Evolutionary conservation across 2,329 filamentous ascomycete species (phyloP).

Genomic region (Rutstroemia sp.): DNA sequence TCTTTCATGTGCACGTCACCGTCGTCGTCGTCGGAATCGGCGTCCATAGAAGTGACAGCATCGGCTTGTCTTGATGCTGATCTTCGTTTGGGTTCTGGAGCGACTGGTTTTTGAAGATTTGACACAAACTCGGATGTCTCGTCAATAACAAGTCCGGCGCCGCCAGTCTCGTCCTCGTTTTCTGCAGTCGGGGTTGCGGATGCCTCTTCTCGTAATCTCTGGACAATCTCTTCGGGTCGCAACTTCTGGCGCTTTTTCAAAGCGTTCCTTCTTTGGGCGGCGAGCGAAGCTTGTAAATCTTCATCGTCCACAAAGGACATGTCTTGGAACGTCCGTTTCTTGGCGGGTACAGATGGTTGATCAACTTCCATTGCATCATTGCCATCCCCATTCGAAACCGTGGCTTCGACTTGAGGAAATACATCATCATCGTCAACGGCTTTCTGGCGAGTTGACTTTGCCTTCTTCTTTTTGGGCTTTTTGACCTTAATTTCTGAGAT

Average conservation of each 20-base stretch:
- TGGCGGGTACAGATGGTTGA: conserved; percentile 38
- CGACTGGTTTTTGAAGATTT: conserved; percentile 63
- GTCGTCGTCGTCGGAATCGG: conserved; percentile 32
- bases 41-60: conserved; percentile 38
- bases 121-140: conserved; percentile 94
- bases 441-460: conserved; percentile 66
- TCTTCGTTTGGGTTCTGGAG: conserved; percentile 41
- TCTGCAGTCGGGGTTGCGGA: conserved; percentile 44
- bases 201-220: conserved; percentile 62
- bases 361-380: conserved; percentile 71
- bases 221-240: conserved; percentile 79
- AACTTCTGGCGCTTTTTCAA: conserved; percentile 88
- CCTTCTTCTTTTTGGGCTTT: conserved; percentile 89
- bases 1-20: conserved; percentile 36
- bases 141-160: conserved; percentile 75
- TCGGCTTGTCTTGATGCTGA: conserved; percentile 32
- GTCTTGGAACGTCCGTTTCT: conserved; percentile 59
- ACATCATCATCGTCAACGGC: conserved; percentile 55
- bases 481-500: conserved; percentile 83
- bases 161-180: conserved; percentile 47
- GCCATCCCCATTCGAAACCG: conserved; percentile 26
- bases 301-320: conserved; percentile 81
- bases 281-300: conserved; percentile 78
- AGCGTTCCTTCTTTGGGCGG: conserved; percentile 72
- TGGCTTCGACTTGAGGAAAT: conserved; percentile 36